Evolutionary conservation across 768 basidiomycete genomes (phyloP), one percentile per base, ranked within the genome.

Genomic region (Trametes elegans): DNA sequence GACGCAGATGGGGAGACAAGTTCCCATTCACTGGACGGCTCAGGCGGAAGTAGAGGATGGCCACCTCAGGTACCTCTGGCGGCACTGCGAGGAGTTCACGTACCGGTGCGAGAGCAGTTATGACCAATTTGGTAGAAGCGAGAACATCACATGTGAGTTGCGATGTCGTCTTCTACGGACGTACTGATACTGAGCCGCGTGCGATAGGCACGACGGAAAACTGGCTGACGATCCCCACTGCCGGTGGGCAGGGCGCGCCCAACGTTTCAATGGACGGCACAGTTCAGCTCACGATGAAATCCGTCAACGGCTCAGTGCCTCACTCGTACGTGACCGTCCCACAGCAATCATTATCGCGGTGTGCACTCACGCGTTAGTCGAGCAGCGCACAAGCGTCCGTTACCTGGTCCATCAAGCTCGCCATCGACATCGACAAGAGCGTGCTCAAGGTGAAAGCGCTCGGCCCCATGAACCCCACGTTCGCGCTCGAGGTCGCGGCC

Each of bases 21-120:
- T 61, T 47, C 41, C 47, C 19, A 31, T 32, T 18, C 21, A 19
- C 7, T 64, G 60, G 60, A 55, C 29, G 10, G 13, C 43, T 14
- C 49, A 59, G 34, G 50, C 28, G n/a, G n/a, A 26, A 6, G 57
- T 42, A 2, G 48, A 42, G 18, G 36, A 60, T 16, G 59, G 57
- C 26, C 29, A 41, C 26, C 35, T 60, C n/a, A 60, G 49, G 49
- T 68, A 59, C 57, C 18, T 45, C 14, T 67, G 66, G 67, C 50
- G 61, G 45, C 57, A 66, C 57, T 35, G 28, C 16, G 67, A 63
- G 24, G 57, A 48, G 8, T 60, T 50, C 50, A 59, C 35, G 26
- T 64, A 65, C 55, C 38, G 54, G 52, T 63, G 62, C 52, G 49
- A 61, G 48, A 59, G 57, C 8, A 55, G 46, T n/a, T 39, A 53